Evolutionary conservation across 163 green algal genomes (phyloP).

Genomic region (Chlamydomonas reinhardtii): DNA sequence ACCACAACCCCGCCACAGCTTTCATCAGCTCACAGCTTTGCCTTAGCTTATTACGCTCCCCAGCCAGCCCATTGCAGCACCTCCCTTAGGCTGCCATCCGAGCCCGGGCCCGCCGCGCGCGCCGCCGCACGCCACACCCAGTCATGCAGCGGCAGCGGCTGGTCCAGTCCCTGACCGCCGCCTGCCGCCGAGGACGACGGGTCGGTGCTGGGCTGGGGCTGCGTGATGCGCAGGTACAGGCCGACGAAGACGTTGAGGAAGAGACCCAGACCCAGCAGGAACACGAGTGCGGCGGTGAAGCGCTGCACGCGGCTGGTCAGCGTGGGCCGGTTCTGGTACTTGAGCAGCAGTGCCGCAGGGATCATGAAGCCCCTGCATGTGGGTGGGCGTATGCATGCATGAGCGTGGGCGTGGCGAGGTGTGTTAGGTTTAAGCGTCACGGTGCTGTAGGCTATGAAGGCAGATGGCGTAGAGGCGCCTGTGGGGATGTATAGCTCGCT

Average conservation of each 20-base stretch:
- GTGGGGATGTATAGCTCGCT: too few species aligned
- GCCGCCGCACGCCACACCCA: neutral
- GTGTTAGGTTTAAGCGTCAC: too few species aligned
- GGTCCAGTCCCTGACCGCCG: neutral
- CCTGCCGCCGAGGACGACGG: too few species aligned
- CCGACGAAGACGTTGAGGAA: constrained; percentile 37
- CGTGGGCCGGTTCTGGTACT: neutral
- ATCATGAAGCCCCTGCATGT: constrained; percentile 13
- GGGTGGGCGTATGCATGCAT: too few species aligned
- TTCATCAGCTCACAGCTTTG: too few species aligned
- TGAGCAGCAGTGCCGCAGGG: constrained; percentile 13
- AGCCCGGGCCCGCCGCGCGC: neutral
- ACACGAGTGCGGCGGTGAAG: neutral
- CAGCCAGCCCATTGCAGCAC: constrained; percentile 22
- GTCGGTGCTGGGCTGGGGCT: neutral
- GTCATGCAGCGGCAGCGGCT: neutral
- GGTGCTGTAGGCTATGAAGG: too few species aligned
- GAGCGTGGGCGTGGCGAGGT: too few species aligned
- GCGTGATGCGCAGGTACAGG: neutral
- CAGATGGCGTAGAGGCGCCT: too few species aligned
- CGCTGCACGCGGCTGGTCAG: constrained; percentile 1
- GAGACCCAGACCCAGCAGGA: neutral
- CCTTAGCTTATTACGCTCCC: neutral
- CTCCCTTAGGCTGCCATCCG: neutral
- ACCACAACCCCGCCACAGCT: too few species aligned